A percentile compares a stretch with the other conserved stretches of the same genome.
phyloP scores from a whole-genome alignment of 345 rosid genomes.

The Murraya paniculata region DNA sequence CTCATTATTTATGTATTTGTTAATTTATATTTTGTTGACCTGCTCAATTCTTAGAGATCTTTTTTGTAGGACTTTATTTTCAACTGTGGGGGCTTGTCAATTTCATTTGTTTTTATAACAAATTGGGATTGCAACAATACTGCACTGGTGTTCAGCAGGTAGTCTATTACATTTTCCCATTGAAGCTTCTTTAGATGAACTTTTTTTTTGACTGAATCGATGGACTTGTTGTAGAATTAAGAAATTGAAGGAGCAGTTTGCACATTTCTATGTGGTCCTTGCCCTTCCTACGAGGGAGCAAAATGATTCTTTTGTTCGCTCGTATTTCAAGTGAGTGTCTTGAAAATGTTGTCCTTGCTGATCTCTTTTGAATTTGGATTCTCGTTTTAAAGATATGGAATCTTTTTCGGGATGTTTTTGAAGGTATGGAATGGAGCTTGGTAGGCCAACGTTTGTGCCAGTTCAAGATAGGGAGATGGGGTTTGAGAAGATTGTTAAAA shows the following conservation, averaged over 20 bases:
- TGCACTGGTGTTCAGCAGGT: conserved; percentile 64
- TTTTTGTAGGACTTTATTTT: conserved; percentile 68
- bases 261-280: conserved; percentile 58
- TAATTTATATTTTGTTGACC: too few species aligned
- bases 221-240: conserved; percentile 44
- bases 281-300: conserved; percentile 60
- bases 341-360: not conserved
- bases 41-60: not conserved
- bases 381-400: not conserved
- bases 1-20: not conserved
- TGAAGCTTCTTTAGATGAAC: not conserved
- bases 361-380: not conserved
- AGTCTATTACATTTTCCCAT: not conserved
- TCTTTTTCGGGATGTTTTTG: conserved; percentile 6
- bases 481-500: conserved; percentile 86
- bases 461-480: conserved; percentile 92
- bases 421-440: conserved; percentile 80
- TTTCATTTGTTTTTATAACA: conserved; percentile 79
- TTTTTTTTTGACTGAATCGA: conserved; percentile 1
- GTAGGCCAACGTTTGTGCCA: conserved; percentile 76
- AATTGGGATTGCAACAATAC: conserved; percentile 56
- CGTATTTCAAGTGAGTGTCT: conserved; percentile 80
- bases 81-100: conserved; percentile 84
- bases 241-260: conserved; percentile 73
- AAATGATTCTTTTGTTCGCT: conserved; percentile 63